These are phyloP conservation scores for Ganoderma resinaceum DNA, from an alignment of 1,284 basidiomycete genomes.

Conservation along the genomic window DNA sequence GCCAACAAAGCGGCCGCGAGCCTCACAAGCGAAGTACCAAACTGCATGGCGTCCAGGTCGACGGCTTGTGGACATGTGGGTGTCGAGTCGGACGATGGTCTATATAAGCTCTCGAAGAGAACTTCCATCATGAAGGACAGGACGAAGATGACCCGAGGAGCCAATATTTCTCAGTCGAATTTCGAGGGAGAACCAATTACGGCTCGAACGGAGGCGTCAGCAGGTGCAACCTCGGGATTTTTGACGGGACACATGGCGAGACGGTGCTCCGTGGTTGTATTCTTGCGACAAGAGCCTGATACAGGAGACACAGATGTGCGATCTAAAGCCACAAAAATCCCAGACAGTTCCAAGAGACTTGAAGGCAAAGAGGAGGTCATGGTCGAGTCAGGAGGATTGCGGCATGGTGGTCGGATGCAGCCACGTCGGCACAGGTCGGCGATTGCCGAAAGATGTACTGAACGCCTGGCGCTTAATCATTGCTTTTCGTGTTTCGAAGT, in stretches of 20 bases:
- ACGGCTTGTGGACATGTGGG: background rate
- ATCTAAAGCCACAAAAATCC: background rate
- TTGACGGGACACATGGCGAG: conserved; percentile 23
- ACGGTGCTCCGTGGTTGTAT: conserved; percentile 21
- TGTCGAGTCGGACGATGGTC: background rate
- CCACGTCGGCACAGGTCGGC: background rate
- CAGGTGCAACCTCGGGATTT: conserved; percentile 28
- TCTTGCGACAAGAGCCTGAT: background rate
- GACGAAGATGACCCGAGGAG: background rate
- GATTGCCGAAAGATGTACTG: background rate
- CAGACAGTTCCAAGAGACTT: background rate
- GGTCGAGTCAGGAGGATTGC: background rate
- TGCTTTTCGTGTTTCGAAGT: background rate
- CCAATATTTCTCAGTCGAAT: background rate
- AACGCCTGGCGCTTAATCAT: background rate
- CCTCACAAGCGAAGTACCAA: background rate
- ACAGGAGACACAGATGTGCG: background rate
- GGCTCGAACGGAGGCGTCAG: conserved; percentile 12
- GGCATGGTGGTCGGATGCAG: too few species aligned
- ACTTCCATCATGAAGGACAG: background rate
- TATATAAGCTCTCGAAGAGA: background rate
- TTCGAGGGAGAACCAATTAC: background rate
- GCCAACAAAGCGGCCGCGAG: conserved; percentile 11
- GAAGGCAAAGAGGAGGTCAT: background rate
- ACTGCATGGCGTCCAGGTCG: conserved; percentile 15